phyloP scores from a whole-genome alignment of 768 basidiomycete species.

The Cystofilobasidium macerans region DNA sequence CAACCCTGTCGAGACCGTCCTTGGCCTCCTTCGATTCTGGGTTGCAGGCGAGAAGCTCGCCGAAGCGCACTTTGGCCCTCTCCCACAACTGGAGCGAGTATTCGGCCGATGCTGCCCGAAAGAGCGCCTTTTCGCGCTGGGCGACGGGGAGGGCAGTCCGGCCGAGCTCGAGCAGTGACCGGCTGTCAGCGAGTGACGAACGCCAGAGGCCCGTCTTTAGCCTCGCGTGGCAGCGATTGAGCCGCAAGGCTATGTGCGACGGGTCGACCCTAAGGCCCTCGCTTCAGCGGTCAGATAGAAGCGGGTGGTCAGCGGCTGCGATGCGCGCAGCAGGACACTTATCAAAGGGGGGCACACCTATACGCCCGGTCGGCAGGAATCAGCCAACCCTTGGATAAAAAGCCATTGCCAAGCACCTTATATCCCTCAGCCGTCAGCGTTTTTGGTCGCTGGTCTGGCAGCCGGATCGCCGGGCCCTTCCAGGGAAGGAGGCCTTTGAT shows the following conservation, averaged over 20 bases:
- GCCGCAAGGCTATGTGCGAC: not conserved
- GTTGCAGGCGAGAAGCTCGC: not conserved
- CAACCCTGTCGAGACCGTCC: not conserved
- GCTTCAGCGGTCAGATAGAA: too few relatives aligned
- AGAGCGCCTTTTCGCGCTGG: conserved; percentile 6
- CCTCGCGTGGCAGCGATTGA: not conserved
- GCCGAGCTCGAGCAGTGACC: not conserved
- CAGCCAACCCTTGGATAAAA: not conserved
- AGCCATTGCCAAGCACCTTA: not conserved
- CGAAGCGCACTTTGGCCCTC: not conserved
- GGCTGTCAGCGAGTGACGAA: not conserved
- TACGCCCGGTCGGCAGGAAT: conserved; percentile 3
- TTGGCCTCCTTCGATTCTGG: not conserved
- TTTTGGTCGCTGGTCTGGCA: not conserved
- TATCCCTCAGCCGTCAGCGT: not conserved
- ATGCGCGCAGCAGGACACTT: too few relatives aligned
- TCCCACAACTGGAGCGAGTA: conserved; percentile 3
- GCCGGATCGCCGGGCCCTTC: not conserved
- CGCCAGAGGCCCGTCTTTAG: not conserved
- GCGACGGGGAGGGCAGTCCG: not conserved
- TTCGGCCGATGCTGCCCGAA: not conserved
- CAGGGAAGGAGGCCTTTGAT: not conserved
- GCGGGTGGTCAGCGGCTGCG: not conserved
- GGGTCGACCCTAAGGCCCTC: not conserved
- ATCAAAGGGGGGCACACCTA: too few relatives aligned